These are phyloP conservation scores for Mortierella polycephala DNA, from an alignment of 371 early-diverging fungal genomes.

Conservation along the genomic window DNA sequence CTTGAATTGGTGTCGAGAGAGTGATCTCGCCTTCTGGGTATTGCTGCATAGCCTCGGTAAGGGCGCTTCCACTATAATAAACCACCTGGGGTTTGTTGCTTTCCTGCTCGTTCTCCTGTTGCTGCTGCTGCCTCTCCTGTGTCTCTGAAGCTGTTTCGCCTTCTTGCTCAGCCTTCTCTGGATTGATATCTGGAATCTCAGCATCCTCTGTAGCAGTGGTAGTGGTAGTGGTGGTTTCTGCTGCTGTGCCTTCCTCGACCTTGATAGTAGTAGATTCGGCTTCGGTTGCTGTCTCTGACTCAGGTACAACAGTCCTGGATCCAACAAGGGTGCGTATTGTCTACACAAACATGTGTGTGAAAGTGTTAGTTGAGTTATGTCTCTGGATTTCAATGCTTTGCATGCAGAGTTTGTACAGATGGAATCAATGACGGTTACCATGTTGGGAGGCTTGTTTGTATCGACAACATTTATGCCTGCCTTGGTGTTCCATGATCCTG, in stretches of 20 bases:
- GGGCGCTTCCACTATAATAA: slow-evolving; percentile 58
- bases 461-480: slow-evolving; percentile 79
- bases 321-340: slow-evolving; percentile 17
- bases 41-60: slow-evolving; percentile 42
- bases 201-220: background rate
- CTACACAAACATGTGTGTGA: background rate
- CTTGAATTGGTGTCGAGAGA: slow-evolving; percentile 63
- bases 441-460: slow-evolving; percentile 73
- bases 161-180: slow-evolving; percentile 25
- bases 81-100: slow-evolving; percentile 28
- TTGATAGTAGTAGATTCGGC: slow-evolving; percentile 8
- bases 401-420: slow-evolving; percentile 28
- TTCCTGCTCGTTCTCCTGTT: slow-evolving; percentile 29
- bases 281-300: slow-evolving; percentile 7
- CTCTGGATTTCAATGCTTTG: background rate
- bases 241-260: slow-evolving; percentile 1
- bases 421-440: slow-evolving; percentile 54
- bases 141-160: slow-evolving; percentile 1
- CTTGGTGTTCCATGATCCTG: slow-evolving; percentile 70
- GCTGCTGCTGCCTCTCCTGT: slow-evolving; percentile 16
- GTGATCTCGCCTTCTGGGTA: slow-evolving; percentile 42
- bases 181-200: slow-evolving; percentile 13
- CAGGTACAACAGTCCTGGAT: slow-evolving; percentile 26
- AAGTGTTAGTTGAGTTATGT: background rate
- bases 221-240: background rate